phyloP scores from a whole-genome alignment of 2,329 filamentous ascomycete species.

The Cephalotrichum gorgonifer region DNA sequence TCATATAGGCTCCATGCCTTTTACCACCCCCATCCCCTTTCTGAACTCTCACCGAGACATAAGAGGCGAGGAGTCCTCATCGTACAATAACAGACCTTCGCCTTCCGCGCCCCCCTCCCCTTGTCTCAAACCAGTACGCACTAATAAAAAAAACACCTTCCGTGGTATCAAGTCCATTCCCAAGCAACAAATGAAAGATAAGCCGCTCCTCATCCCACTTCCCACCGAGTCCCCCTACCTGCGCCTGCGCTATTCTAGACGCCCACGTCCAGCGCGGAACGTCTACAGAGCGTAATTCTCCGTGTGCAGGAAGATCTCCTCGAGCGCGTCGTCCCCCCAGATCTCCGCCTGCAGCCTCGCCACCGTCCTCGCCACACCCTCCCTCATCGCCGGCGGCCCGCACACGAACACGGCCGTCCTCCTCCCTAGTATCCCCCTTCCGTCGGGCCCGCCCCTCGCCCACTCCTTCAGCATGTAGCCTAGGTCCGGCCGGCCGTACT shows the following conservation, averaged over 20 bases:
- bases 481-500: constrained; percentile 84
- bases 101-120: background rate
- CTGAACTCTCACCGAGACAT: constrained; percentile 2
- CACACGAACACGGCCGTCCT: constrained; percentile 88
- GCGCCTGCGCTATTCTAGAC: too few species aligned
- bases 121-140: too few species aligned
- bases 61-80: background rate
- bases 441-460: constrained; percentile 59
- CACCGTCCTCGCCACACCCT: constrained; percentile 78
- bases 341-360: constrained; percentile 75
- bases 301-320: constrained; percentile 89
- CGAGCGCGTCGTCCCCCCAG: constrained; percentile 64
- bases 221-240: constrained; percentile 3
- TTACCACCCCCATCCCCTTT: background rate
- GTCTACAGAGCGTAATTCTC: constrained; percentile 80
- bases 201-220: background rate
- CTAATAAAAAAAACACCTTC: too few species aligned
- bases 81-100: background rate
- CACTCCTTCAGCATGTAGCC: constrained; percentile 78
- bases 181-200: background rate
- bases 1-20: too few species aligned
- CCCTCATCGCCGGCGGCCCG: constrained; percentile 76
- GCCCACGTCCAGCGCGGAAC: background rate
- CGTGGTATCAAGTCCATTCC: background rate
- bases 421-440: constrained; percentile 61